These are phyloP conservation scores for Chalciporus sp. DNA, from an alignment of 1,284 basidiomycete species.

Conservation along the genomic window DNA sequence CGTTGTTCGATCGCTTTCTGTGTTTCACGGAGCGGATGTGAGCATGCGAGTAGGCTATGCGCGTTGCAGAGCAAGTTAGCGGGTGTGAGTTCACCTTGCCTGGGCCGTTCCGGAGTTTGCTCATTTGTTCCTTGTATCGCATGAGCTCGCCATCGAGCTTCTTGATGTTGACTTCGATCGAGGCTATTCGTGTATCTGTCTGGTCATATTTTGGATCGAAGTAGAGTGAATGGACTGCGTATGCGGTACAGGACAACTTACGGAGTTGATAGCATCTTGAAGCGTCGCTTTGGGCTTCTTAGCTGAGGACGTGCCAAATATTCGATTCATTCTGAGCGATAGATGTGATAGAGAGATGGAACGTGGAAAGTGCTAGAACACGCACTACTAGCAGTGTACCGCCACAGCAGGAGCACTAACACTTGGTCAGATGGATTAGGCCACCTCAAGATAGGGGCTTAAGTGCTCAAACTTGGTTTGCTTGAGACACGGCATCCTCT, in stretches of 20 bases:
- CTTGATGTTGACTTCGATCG: conserved; percentile 96
- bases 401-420: background rate
- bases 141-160: conserved; percentile 94
- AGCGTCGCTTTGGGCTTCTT: conserved; percentile 89
- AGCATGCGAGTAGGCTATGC: background rate
- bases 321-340: conserved; percentile 64
- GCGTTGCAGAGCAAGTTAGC: background rate
- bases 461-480: too few relatives aligned
- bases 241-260: conserved; percentile 41
- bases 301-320: conserved; percentile 76
- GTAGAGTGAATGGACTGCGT: conserved; percentile 10
- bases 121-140: conserved; percentile 96
- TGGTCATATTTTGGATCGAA: conserved; percentile 35
- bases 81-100: conserved; percentile 71
- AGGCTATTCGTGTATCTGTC: conserved; percentile 89
- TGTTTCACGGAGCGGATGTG: background rate
- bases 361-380: background rate
- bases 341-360: background rate
- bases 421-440: background rate
- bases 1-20: conserved; percentile 93
- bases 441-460: too few relatives aligned
- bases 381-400: background rate
- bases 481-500: too few relatives aligned
- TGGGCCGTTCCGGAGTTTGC: conserved; percentile 90
- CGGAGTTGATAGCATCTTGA: conserved; percentile 89